These are phyloP conservation scores for Cladorrhinum sp. DNA, from an alignment of 2,329 filamentous ascomycete genomes.

Conservation along the genomic window DNA sequence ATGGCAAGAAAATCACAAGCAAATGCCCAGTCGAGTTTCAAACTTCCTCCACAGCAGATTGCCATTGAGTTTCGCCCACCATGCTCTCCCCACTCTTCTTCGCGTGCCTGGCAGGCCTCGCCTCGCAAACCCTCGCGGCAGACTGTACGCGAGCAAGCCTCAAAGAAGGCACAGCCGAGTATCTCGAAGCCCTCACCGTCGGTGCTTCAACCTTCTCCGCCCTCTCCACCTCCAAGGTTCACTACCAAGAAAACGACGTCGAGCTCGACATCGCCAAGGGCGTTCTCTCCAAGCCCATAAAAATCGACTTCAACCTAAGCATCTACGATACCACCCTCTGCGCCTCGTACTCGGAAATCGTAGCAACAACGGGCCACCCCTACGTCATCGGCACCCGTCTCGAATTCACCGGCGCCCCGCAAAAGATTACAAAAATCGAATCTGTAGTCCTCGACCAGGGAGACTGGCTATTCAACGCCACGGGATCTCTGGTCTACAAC, in stretches of 20 bases:
- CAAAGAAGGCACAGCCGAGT: constrained; percentile 22
- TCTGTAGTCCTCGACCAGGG: constrained; percentile 24
- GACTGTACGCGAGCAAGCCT: constrained; percentile 25
- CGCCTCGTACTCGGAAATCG: constrained; percentile 19
- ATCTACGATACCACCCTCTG: constrained; percentile 26
- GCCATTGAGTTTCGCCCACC: neutral
- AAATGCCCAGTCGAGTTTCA: too few relatives aligned
- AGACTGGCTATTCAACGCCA: constrained; percentile 31
- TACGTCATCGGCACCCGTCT: constrained; percentile 16
- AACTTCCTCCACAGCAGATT: too few relatives aligned
- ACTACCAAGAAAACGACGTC: constrained; percentile 27
- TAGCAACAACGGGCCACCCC: constrained; percentile 9
- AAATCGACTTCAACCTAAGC: constrained; percentile 26
- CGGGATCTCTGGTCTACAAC: constrained; percentile 24
- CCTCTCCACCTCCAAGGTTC: constrained; percentile 16
- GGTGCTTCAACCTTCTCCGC: constrained; percentile 18
- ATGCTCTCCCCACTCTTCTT: neutral
- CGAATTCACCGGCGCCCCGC: neutral
- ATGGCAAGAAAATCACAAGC: too few relatives aligned
- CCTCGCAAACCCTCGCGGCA: constrained; percentile 16
- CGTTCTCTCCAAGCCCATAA: constrained; percentile 22
- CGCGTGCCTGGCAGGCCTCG: constrained; percentile 3
- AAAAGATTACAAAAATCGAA: constrained; percentile 28
- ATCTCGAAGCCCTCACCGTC: constrained; percentile 22
- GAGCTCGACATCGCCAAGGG: constrained; percentile 23